phyloP scores from a whole-genome alignment of 306 rosid species.

The Prosopis cineraria region DNA sequence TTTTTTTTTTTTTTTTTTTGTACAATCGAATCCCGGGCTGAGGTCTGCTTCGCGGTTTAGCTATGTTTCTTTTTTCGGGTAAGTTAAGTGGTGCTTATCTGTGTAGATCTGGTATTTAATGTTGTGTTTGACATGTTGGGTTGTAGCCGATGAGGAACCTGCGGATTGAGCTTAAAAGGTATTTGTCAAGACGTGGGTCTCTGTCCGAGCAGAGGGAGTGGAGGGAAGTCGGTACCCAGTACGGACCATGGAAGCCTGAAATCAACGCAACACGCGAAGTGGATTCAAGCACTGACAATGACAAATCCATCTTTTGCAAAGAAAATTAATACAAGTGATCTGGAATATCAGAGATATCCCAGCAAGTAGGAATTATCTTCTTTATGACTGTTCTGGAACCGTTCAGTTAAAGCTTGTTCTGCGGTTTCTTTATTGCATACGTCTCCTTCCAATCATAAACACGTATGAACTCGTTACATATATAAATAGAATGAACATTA shows the following conservation, averaged over 20 bases:
- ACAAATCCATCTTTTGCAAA: neutral
- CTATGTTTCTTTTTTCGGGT: neutral
- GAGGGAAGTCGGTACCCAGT: neutral
- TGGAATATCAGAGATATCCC: neutral
- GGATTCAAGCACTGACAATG: neutral
- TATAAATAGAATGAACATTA: neutral
- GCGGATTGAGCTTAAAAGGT: constrained; percentile 4
- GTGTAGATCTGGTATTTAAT: neutral
- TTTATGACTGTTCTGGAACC: neutral
- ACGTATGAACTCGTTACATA: neutral
- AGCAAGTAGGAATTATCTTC: neutral
- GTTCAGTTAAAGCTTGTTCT: neutral
- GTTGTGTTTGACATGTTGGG: neutral
- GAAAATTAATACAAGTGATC: neutral
- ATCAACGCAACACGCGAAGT: neutral
- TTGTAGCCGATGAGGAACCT: neutral
- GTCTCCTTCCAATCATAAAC: neutral
- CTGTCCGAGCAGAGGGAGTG: neutral
- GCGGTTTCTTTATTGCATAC: neutral
- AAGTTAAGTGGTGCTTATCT: neutral
- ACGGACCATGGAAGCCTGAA: neutral
- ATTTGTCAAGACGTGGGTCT: neutral
- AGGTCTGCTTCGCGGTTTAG: neutral
- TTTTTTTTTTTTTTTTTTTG: too few relatives aligned
- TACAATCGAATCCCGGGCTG: neutral